Base-by-base conservation (phyloP, 2,329 filamentous ascomycete genomes). In the Paecilomyces niveus region DNA sequence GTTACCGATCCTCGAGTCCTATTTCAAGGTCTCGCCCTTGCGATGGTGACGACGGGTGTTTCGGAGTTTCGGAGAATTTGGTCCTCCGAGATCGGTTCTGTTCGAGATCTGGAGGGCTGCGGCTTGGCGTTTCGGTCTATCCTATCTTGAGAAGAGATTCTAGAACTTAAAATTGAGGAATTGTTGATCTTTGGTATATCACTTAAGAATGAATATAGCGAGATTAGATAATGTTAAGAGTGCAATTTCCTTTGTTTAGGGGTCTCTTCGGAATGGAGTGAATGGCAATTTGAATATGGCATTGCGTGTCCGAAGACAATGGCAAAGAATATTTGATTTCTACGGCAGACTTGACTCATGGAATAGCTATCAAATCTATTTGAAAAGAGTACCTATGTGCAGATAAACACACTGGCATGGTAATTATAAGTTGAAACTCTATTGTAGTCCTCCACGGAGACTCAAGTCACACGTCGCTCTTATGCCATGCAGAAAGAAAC, bases 1-100 rank as follows among this genome's bases (percentile, higher is more conserved):
- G 61, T 60, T 58, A 60, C 54, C 54, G 56, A 63, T 60, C 57
- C n/a, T 22, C 54, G 13, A 24, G n/a, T 11, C 56, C 59, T 15
- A 7, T 52, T 50, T 24, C 8, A 50, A 7, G 45, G 10, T 18
- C 35, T 45, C 35, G 18, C 35, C 26, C 26, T 29, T 29, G 7
- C 4, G 26, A 29, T 29, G 3, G 26, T 29, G 26, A 29, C 26
- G 26, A 45, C n/a, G 15, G 39, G 7, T n/a, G 50, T 52, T 24
- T 52, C 50, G 50, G 50, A 52, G 10, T 11, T 52, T 21, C 18
- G 50, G 24, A 21, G 24, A 52, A 52, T n/a, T 8, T 18, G 2
- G 39, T 18, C 39, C 18, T 45, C 39, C 39, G 39, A 45, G n/a
- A 45, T 45, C 15, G 39, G 18, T 45, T n/a, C 13, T 33, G 32